A percentile compares a stretch with the other conserved stretches of the same genome.
These are phyloP conservation scores for Artemisia tridentata DNA, from an alignment of 129 eudicot species.

Conservation along the genomic window DNA sequence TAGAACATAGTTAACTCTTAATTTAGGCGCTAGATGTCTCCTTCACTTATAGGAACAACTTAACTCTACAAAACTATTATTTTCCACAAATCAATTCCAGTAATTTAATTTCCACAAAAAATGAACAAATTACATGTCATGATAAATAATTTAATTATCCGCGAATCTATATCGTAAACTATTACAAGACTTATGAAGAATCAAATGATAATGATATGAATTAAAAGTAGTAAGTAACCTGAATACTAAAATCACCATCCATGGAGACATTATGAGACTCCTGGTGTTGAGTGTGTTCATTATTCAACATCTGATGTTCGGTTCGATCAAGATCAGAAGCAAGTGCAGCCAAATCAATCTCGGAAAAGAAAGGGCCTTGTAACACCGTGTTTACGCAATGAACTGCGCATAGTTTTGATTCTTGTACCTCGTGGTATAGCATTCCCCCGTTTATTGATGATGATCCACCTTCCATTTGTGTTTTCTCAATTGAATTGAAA, in stretches of 20 bases:
- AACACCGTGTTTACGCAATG: constrained; percentile 97
- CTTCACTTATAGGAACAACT: no score
- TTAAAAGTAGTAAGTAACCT: constrained; percentile 39
- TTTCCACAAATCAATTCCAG: no score
- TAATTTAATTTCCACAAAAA: no score
- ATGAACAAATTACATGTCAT: no score
- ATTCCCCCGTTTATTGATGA: constrained; percentile 79
- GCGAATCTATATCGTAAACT: background rate
- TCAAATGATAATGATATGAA: background rate
- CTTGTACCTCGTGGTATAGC: constrained; percentile 99
- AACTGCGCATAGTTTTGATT: constrained; percentile 94
- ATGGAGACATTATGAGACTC: constrained; percentile 84
- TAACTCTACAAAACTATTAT: no score
- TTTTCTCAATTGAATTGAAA: constrained; percentile 16
- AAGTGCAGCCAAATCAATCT: constrained; percentile 95
- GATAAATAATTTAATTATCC: background rate
- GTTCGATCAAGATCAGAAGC: constrained; percentile 91
- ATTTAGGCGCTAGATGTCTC: no score
- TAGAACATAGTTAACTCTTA: no score
- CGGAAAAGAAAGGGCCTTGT: constrained; percentile 98
- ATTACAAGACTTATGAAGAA: background rate
- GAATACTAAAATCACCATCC: constrained; percentile 96
- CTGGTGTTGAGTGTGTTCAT: constrained; percentile 31
- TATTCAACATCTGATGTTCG: constrained; percentile 91
- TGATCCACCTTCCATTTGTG: constrained; percentile 41